Conservation (phyloP, 768 basidiomycete genomes). For the Tulasnella sp. region DNA sequence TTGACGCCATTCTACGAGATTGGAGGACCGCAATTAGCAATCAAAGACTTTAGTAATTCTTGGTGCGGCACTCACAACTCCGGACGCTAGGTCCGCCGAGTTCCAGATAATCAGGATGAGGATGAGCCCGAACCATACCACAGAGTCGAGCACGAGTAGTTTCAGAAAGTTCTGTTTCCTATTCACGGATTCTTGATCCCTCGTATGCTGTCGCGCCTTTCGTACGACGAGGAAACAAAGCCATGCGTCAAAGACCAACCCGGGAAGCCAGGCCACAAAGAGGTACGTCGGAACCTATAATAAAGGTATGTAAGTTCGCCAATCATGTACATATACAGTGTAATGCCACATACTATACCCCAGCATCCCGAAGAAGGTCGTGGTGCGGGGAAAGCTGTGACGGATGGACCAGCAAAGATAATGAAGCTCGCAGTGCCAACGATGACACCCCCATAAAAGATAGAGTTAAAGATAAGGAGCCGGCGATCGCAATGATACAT, state of each 20-base stretch:
- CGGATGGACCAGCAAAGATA: neutral
- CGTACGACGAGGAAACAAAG: neutral
- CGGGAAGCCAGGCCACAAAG: neutral
- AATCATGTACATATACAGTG: neutral
- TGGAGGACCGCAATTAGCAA: no score
- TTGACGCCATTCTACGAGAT: neutral
- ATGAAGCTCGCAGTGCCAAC: neutral
- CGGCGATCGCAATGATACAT: no score
- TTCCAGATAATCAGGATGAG: neutral
- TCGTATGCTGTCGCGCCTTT: neutral
- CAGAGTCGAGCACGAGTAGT: neutral
- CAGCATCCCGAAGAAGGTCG: neutral
- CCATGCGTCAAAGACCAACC: neutral
- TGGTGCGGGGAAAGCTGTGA: neutral
- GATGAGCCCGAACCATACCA: neutral
- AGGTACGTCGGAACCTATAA: neutral
- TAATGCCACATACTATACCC: neutral
- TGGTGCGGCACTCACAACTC: neutral
- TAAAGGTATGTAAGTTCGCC: neutral
- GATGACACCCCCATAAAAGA: neutral
- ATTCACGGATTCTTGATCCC: neutral
- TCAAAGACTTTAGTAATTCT: neutral
- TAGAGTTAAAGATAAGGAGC: neutral
- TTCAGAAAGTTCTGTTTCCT: neutral
- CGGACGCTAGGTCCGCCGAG: neutral